Evolutionary conservation across 2,329 filamentous ascomycete species (phyloP), one percentile per base, ranked within the genome.

Genomic region (Xylariaceae sp.): DNA sequence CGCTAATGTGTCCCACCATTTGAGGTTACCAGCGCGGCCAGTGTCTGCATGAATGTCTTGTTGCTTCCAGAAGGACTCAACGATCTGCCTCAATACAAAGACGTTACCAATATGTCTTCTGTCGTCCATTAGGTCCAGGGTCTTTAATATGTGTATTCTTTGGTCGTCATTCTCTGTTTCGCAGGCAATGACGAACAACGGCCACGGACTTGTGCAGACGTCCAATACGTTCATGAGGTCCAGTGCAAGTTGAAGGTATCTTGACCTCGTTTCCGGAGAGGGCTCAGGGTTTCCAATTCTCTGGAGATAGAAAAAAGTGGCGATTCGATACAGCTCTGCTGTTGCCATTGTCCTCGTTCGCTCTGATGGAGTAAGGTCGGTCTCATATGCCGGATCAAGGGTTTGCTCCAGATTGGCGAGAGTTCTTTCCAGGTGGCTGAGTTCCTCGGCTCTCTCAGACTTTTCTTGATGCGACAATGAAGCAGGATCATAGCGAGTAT

Each of bases 281-380:
- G 58, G 50, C 22, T 57, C 58, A 31, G 53, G 53, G 43, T 61
- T 62, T 44, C 57, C 58, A 15, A 63, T 60, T 45, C 64, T 60
- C 41, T 65, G 63, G 17, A 69, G 56, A 47, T 77, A 78, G 1
- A 77, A 66, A 32, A 72, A 65, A 1, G 74, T 67, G 1, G 73
- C 75, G 17, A 78, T 66, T 6, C 75, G 71, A 52, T 78, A 78
- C n/a, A 77, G 67, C 58, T 78, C 74, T 10, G 75, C 75, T 3
- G 75, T 78, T 36, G 68, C 65, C 42, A 62, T 65, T 56, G 71
- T 64, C 42, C 58, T 62, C 44, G 54, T 49, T 18, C 57, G 61
- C 39, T 66, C 59, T 12, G 57, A 44, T 31, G 67, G 61, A 27
- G 67, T 52, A 38, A 64, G 59, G 22, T 59, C 52, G n/a, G 57